Evolutionary conservation across 192 early-diverging fungal species (phyloP).

Genomic region (Backusella parvicylindrica): DNA sequence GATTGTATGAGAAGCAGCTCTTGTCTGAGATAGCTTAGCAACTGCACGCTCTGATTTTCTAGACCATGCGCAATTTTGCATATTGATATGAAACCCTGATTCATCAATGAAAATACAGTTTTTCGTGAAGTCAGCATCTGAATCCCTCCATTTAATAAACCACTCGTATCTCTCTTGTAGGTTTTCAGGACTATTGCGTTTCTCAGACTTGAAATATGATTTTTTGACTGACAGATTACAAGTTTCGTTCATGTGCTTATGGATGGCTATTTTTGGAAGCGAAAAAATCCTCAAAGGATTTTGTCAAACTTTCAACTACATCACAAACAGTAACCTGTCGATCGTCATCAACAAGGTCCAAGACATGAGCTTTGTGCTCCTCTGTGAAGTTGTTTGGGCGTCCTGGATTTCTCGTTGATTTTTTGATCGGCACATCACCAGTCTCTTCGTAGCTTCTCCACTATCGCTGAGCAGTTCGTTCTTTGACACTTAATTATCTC

Average conservation of each 20-base stretch:
- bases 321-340: neutral
- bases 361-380: neutral
- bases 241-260: slow-evolving; percentile 7
- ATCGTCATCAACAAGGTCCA: neutral
- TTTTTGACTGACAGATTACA: slow-evolving; percentile 1
- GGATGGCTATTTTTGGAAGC: neutral
- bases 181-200: slow-evolving; percentile 8
- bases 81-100: slow-evolving; percentile 8
- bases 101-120: slow-evolving; percentile 11
- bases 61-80: slow-evolving; percentile 6
- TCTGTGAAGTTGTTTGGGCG: neutral
- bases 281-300: neutral
- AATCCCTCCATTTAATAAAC: slow-evolving; percentile 9
- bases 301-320: neutral
- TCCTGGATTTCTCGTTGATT: neutral
- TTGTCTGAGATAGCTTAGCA: slow-evolving; percentile 1
- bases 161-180: slow-evolving; percentile 15
- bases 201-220: neutral
- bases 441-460: neutral
- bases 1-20: neutral
- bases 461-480: slow-evolving; percentile 1
- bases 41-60: neutral
- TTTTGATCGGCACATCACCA: neutral
- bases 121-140: slow-evolving; percentile 3
- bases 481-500: neutral